phyloP scores from a whole-genome alignment of 805 yeast genomes.

The Ogataea trehaloabstinens region DNA sequence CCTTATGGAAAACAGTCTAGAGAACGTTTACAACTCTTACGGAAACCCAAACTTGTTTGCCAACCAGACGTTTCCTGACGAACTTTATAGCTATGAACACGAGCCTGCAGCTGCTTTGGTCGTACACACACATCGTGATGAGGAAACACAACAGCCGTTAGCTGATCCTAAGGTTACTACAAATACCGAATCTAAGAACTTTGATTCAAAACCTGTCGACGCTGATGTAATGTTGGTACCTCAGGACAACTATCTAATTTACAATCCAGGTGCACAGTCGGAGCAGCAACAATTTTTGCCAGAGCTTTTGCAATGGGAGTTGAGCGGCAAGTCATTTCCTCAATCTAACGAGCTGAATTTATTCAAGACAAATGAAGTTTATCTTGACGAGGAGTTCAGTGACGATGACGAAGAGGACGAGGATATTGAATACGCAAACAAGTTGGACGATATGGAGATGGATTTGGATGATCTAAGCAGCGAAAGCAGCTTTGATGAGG shows the following conservation, averaged over 20 bases:
- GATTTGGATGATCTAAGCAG: conserved; percentile 29
- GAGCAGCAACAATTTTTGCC: conserved; percentile 25
- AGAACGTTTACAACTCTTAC: conserved; percentile 26
- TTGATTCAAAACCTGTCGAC: conserved; percentile 5
- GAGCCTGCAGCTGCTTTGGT: conserved; percentile 1
- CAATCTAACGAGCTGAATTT: conserved; percentile 33
- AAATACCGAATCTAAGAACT: neutral
- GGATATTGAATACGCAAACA: conserved; percentile 22
- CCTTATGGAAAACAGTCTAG: conserved; percentile 3
- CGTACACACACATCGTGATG: neutral
- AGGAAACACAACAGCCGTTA: neutral
- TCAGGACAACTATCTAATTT: conserved; percentile 28
- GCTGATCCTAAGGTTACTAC: conserved; percentile 1
- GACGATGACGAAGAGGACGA: conserved; percentile 34
- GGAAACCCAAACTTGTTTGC: conserved; percentile 29
- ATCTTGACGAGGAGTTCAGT: conserved; percentile 28
- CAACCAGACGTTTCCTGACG: conserved; percentile 26
- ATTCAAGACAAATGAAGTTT: conserved; percentile 30
- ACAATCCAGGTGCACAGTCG: conserved; percentile 21
- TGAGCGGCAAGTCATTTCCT: conserved; percentile 26
- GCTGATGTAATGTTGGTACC: conserved; percentile 31
- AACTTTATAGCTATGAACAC: conserved; percentile 18
- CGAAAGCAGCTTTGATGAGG: conserved; percentile 24
- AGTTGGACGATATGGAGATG: conserved; percentile 31
- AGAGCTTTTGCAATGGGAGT: conserved; percentile 27